phyloP scores from a whole-genome alignment of 2,329 filamentous ascomycete genomes.

The Stagonosporopsis rhizophila region DNA sequence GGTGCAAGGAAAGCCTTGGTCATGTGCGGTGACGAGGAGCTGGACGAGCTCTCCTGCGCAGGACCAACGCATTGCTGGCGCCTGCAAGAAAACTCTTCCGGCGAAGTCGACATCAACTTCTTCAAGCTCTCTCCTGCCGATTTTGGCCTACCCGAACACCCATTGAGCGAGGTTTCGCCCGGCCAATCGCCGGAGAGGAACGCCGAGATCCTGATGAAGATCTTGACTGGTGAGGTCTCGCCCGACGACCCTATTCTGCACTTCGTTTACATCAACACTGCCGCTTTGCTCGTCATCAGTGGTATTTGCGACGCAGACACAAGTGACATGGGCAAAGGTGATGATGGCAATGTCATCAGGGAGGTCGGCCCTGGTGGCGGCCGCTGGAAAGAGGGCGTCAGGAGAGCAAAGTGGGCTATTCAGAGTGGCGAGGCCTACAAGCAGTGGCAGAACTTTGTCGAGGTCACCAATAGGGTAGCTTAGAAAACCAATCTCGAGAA shows the following conservation, averaged over 20 bases:
- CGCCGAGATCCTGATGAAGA: slow-evolving; percentile 78
- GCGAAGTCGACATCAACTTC: slow-evolving; percentile 69
- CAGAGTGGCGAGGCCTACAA: slow-evolving; percentile 84
- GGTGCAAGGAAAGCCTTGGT: slow-evolving; percentile 85
- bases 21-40: slow-evolving; percentile 91
- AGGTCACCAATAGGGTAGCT: slow-evolving; percentile 70
- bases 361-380: slow-evolving; percentile 86
- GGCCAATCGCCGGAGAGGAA: slow-evolving; percentile 89
- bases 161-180: slow-evolving; percentile 78
- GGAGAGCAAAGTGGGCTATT: slow-evolving; percentile 86
- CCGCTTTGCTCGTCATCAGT: slow-evolving; percentile 82
- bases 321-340: slow-evolving; percentile 79
- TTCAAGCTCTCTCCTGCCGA: slow-evolving; percentile 84
- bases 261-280: slow-evolving; percentile 94
- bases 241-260: slow-evolving; percentile 84
- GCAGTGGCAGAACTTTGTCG: slow-evolving; percentile 83
- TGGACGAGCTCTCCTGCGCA: slow-evolving; percentile 94
- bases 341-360: slow-evolving; percentile 79
- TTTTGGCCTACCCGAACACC: slow-evolving; percentile 80
- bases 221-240: slow-evolving; percentile 75
- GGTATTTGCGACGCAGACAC: slow-evolving; percentile 85
- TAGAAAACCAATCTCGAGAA: slow-evolving; percentile 1
- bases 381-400: slow-evolving; percentile 93
- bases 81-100: slow-evolving; percentile 61
- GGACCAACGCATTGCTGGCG: slow-evolving; percentile 90